Evolutionary conservation across 1,284 basidiomycete genomes (phyloP).

Genomic region (Sanghuangporus sanghuang): DNA sequence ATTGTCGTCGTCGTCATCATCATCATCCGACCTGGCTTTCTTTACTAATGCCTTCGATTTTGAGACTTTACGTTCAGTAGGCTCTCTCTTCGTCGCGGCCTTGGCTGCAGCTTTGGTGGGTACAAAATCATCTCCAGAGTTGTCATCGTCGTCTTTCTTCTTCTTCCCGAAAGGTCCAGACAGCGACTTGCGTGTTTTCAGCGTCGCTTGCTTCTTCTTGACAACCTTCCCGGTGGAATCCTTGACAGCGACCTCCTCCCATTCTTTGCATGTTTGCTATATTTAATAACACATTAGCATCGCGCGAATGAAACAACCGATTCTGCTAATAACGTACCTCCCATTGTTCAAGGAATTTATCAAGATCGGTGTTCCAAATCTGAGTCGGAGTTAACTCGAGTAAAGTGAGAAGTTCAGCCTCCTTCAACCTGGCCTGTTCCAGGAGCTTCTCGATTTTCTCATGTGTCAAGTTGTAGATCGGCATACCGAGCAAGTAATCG

Average conservation of each 20-base stretch:
- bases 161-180: constrained; percentile 46
- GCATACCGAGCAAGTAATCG: constrained; percentile 94
- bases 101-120: constrained; percentile 58
- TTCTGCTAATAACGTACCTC: constrained; percentile 45
- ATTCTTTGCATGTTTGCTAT: constrained; percentile 59
- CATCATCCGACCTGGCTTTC: constrained; percentile 22
- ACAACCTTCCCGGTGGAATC: constrained; percentile 57
- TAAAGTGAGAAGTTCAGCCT: constrained; percentile 75
- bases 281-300: constrained; percentile 11
- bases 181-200: constrained; percentile 65
- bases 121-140: constrained; percentile 71
- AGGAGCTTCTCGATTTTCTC: constrained; percentile 92
- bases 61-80: constrained; percentile 19
- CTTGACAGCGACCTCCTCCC: constrained; percentile 47
- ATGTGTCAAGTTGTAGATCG: constrained; percentile 90
- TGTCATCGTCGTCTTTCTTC: constrained; percentile 45
- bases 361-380: constrained; percentile 91
- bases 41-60: constrained; percentile 12
- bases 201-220: constrained; percentile 74
- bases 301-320: not conserved
- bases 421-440: constrained; percentile 79
- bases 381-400: constrained; percentile 79
- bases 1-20: constrained; percentile 34
- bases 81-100: constrained; percentile 27
- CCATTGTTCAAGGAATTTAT: constrained; percentile 82